Conservation (phyloP, 2,329 filamentous ascomycete genomes). For the Huntiella moniliformis region DNA sequence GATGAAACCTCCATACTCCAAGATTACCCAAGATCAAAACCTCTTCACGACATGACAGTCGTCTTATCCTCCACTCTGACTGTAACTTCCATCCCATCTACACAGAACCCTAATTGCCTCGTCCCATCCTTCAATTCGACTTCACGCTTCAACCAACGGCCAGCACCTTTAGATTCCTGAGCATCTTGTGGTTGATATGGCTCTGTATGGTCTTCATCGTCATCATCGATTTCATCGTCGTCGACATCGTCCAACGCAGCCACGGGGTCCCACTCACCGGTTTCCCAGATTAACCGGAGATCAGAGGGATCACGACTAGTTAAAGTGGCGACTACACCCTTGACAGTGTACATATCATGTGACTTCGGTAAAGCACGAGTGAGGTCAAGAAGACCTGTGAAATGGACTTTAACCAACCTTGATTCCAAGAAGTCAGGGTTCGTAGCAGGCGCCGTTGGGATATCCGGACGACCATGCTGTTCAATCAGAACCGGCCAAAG, state of each 20-base stretch:
- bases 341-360: conserved; percentile 64
- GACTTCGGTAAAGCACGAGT: conserved; percentile 43
- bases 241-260: conserved; percentile 41
- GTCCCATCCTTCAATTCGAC: conserved; percentile 65
- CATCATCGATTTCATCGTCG: conserved; percentile 23
- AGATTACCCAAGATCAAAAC: neutral
- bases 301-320: conserved; percentile 46
- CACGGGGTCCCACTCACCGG: conserved; percentile 74
- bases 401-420: conserved; percentile 48
- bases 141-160: conserved; percentile 56
- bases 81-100: conserved; percentile 52
- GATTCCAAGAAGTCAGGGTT: conserved; percentile 72
- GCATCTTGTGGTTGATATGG: conserved; percentile 27
- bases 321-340: conserved; percentile 56
- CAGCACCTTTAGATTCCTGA: conserved; percentile 19
- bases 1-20: neutral
- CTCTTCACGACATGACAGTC: neutral
- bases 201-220: conserved; percentile 32
- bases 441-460: conserved; percentile 37
- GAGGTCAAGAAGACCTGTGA: conserved; percentile 17
- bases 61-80: conserved; percentile 36
- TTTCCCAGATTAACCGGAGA: conserved; percentile 65
- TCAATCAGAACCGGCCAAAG: conserved; percentile 57
- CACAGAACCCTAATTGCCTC: conserved; percentile 62
- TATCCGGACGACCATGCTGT: conserved; percentile 51